phyloP scores from a whole-genome alignment of 192 early-diverging fungal genomes.

The Coemansia reversa region DNA sequence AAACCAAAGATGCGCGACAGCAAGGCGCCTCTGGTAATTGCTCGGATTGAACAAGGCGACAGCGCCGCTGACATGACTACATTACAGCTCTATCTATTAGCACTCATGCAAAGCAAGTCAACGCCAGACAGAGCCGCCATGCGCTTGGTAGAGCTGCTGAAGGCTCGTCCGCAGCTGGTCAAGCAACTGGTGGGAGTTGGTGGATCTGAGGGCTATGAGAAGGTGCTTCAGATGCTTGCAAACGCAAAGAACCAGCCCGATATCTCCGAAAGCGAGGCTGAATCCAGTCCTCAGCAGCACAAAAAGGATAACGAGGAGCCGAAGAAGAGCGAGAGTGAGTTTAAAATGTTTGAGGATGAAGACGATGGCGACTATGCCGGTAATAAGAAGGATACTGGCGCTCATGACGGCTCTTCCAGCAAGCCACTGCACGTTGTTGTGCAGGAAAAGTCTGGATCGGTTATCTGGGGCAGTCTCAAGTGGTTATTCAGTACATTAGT shows the following conservation, averaged over 20 bases:
- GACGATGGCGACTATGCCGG: slow-evolving; percentile 10
- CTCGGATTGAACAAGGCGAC: slow-evolving; percentile 46
- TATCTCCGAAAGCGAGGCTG: not conserved
- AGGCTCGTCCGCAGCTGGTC: slow-evolving; percentile 41
- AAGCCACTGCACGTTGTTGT: slow-evolving; percentile 43
- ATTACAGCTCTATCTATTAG: slow-evolving; percentile 48
- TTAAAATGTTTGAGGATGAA: slow-evolving; percentile 23
- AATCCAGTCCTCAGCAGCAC: slow-evolving; percentile 5
- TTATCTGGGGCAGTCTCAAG: slow-evolving; percentile 32
- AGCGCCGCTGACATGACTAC: slow-evolving; percentile 37
- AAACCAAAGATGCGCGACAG: slow-evolving; percentile 30
- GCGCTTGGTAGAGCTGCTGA: slow-evolving; percentile 45
- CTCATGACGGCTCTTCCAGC: slow-evolving; percentile 21
- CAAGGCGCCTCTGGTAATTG: slow-evolving; percentile 38
- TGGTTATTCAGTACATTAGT: slow-evolving; percentile 44
- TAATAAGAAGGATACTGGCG: not conserved
- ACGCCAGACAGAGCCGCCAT: slow-evolving; percentile 46
- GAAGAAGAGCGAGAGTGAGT: slow-evolving; percentile 7
- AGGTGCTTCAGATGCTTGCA: slow-evolving; percentile 48
- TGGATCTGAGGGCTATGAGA: slow-evolving; percentile 30
- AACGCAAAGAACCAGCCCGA: slow-evolving; percentile 13
- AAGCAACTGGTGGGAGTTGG: slow-evolving; percentile 30
- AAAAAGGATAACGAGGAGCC: not conserved
- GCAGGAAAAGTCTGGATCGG: slow-evolving; percentile 31
- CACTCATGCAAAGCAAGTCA: slow-evolving; percentile 44